Evolutionary conservation across 179 eudicot genomes (phyloP).

Genomic region (Silene vulgaris): DNA sequence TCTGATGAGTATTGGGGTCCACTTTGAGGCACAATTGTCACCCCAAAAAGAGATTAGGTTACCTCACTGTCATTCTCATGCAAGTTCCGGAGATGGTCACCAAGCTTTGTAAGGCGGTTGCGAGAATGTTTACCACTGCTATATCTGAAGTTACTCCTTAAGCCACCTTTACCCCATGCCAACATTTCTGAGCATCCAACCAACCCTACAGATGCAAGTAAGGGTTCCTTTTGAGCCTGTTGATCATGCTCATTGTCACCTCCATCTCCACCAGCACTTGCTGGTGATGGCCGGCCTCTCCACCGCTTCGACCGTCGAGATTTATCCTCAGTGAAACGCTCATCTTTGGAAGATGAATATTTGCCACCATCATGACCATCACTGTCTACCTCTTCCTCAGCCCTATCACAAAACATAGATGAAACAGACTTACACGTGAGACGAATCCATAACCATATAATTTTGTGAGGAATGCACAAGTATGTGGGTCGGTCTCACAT

Average conservation of each 20-base stretch:
- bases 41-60: conserved; percentile 14
- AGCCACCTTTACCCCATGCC: conserved; percentile 65
- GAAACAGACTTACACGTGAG: too few relatives aligned
- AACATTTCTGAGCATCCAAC: conserved; percentile 46
- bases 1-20: too few relatives aligned
- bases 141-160: conserved; percentile 57
- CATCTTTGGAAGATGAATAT: conserved; percentile 66
- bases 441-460: too few relatives aligned
- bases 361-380: conserved; percentile 47
- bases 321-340: conserved; percentile 19
- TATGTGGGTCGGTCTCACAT: too few relatives aligned
- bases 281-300: background rate
- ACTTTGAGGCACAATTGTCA: too few relatives aligned
- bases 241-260: background rate
- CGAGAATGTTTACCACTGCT: conserved; percentile 48
- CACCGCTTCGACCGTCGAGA: background rate
- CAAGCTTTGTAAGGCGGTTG: conserved; percentile 48
- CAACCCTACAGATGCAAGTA: conserved; percentile 34
- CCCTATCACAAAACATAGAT: too few relatives aligned
- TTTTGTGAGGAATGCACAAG: too few relatives aligned
- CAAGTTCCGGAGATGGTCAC: conserved; percentile 44
- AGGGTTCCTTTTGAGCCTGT: conserved; percentile 10
- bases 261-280: background rate
- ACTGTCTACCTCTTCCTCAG: conserved; percentile 52
- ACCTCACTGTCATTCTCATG: conserved; percentile 54